Conservation (phyloP, 2,329 filamentous ascomycete species). For the Cordyceps cateniannulata region DNA sequence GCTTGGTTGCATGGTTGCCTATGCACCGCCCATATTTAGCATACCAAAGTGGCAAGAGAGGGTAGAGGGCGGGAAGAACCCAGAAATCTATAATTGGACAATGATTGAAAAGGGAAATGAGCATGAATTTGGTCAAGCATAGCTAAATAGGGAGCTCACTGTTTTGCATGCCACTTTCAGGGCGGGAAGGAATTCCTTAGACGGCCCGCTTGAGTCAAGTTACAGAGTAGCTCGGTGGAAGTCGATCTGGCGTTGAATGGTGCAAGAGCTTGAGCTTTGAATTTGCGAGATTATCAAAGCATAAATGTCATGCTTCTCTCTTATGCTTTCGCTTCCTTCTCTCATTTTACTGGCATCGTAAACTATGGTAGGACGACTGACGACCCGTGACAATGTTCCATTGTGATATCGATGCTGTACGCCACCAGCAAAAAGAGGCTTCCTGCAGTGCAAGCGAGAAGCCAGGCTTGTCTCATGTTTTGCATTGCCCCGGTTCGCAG, state of each 20-base stretch:
- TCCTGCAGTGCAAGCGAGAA: not conserved
- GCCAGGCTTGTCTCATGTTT: constrained; percentile 1
- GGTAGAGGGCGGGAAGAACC: not conserved
- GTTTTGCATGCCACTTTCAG: not conserved
- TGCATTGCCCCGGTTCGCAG: not conserved
- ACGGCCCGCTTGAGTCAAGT: not conserved
- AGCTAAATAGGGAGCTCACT: too few species aligned
- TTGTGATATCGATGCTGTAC: not conserved
- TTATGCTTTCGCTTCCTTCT: not conserved
- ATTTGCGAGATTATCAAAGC: not conserved
- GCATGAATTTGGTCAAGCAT: too few species aligned
- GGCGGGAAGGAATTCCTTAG: not conserved
- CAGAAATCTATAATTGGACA: constrained; percentile 3
- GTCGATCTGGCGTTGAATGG: not conserved
- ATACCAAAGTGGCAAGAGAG: not conserved
- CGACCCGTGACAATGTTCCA: not conserved
- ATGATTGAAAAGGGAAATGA: not conserved
- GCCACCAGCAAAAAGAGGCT: not conserved
- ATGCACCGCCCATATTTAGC: constrained; percentile 4
- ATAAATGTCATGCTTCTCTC: not conserved
- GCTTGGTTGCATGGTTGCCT: too few species aligned
- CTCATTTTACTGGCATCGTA: not conserved
- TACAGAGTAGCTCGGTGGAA: too few species aligned
- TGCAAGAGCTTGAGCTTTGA: not conserved
- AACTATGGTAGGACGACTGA: not conserved